Percentiles rank a stretch among this genome's conserved stretches.
These are phyloP conservation scores for Phaseolus coccineus DNA, from an alignment of 331 rosid genomes.

Conservation along the genomic window DNA sequence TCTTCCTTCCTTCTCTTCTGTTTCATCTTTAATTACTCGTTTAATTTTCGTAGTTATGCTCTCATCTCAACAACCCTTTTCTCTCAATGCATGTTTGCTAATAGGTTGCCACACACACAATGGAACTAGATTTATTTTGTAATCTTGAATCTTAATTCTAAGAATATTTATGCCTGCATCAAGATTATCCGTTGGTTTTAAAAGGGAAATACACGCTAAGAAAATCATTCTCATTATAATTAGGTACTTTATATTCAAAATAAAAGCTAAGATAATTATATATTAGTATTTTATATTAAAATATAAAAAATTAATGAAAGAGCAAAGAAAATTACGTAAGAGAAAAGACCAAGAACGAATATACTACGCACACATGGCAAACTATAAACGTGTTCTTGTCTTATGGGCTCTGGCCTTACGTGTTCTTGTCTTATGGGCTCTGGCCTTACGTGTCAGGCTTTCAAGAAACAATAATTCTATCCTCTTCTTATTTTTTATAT, in stretches of 20 bases:
- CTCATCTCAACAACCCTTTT: not conserved
- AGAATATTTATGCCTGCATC: not conserved
- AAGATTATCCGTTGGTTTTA: not conserved
- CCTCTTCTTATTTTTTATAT: too few species aligned
- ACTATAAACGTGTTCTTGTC: conserved; percentile 2
- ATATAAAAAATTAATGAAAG: not conserved
- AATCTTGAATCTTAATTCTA: not conserved
- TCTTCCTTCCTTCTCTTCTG: not conserved
- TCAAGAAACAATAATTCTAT: too few species aligned
- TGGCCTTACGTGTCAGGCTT: not conserved
- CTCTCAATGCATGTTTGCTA: not conserved
- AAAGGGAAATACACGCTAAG: not conserved
- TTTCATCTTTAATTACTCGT: not conserved
- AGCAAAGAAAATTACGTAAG: not conserved
- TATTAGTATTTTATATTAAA: too few species aligned
- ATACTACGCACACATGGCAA: not conserved
- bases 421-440: not conserved
- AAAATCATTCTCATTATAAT: too few species aligned
- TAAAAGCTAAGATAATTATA: too few species aligned
- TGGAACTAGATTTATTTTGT: not conserved
- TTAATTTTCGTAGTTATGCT: not conserved
- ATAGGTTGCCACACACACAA: not conserved
- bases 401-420: not conserved
- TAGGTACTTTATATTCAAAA: too few species aligned
- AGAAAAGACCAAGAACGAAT: not conserved